Evolutionary conservation across 179 eudicot species (phyloP), one percentile per base, ranked within the genome.

Genomic region (Carnegiea gigantea): DNA sequence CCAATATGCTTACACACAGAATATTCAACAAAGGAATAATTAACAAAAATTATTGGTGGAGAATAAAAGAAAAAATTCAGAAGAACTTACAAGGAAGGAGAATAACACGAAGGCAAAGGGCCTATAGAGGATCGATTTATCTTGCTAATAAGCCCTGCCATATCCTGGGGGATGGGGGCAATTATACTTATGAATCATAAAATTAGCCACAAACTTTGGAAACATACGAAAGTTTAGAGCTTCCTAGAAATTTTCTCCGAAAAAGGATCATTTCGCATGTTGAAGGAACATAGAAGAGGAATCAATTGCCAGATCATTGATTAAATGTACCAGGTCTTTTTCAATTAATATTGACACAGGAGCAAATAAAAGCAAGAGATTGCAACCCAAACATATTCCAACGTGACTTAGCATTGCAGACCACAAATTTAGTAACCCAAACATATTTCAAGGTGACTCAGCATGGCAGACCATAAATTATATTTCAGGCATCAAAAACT

Each of bases 141-240:
- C 92, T 96, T 96, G 84, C 98, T 96, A 82, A 96, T 96, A 82
- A 96, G 85, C 76, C 99, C 99, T 28, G 99, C 98, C 99, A 96
- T 96, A 87, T 96, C 99, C 99, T 96, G 92, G 77, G 36, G 36
- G 36, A 33, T 1, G 2, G 36, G 36, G 36, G 36, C 2, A 33
- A 33, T 33, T 46, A 9, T 77, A 38, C 48, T 24, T 48, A 71
- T 46, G 46, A 28, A 23, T 44, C 18, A 70, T 26, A 54, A 38
- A 64, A 1, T 46, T 18, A 79, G 46, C 51, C 26, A 51, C 36
- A 59, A 12, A 28, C n/a, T 70, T 79, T 43, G 24, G 79, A 78
- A 51, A 12, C 10, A 38, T 24, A 48, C 23, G 53, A 70, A 51
- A 3, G 46, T 12, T 28, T 53, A 28, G 5, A 64, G 54, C 28